Evolutionary conservation across 805 yeast genomes (phyloP).

Genomic region (Komagataella pastoris): DNA sequence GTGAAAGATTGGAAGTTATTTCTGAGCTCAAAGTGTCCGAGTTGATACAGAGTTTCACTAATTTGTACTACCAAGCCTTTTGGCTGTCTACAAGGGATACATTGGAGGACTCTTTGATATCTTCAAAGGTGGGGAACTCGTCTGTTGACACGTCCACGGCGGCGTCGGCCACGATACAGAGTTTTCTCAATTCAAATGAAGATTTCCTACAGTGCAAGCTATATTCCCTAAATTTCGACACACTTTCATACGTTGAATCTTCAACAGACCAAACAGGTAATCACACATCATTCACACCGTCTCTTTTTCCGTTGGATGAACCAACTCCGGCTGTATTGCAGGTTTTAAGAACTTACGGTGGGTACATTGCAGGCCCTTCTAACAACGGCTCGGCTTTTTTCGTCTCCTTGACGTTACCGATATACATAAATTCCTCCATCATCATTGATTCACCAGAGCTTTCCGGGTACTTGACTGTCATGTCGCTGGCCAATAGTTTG

Average conservation of each 20-base stretch:
- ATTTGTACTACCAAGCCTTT: constrained; percentile 52
- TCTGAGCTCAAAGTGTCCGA: constrained; percentile 77
- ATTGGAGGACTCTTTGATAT: constrained; percentile 44
- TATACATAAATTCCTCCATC: constrained; percentile 62
- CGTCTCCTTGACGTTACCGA: constrained; percentile 68
- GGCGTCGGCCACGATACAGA: constrained; percentile 36
- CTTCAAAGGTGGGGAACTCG: constrained; percentile 62
- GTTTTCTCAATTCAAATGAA: constrained; percentile 51
- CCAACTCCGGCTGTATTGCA: constrained; percentile 30
- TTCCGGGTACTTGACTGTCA: constrained; percentile 59
- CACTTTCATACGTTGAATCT: constrained; percentile 30
- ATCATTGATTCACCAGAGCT: constrained; percentile 41
- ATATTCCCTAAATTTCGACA: constrained; percentile 44
- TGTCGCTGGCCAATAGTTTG: constrained; percentile 32
- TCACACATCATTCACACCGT: constrained; percentile 16
- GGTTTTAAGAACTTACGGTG: constrained; percentile 24
- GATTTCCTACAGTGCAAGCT: constrained; percentile 50
- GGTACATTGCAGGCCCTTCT: constrained; percentile 59
- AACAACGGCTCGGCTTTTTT: constrained; percentile 31
- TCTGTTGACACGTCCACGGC: constrained; percentile 32
- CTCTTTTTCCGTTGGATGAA: constrained; percentile 35
- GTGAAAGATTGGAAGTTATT: constrained; percentile 62
- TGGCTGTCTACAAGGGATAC: constrained; percentile 52
- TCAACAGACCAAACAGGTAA: constrained; percentile 11
- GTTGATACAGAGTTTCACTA: constrained; percentile 51